Conservation (phyloP, 805 yeast genomes). For the Komagataella pastoris region DNA sequence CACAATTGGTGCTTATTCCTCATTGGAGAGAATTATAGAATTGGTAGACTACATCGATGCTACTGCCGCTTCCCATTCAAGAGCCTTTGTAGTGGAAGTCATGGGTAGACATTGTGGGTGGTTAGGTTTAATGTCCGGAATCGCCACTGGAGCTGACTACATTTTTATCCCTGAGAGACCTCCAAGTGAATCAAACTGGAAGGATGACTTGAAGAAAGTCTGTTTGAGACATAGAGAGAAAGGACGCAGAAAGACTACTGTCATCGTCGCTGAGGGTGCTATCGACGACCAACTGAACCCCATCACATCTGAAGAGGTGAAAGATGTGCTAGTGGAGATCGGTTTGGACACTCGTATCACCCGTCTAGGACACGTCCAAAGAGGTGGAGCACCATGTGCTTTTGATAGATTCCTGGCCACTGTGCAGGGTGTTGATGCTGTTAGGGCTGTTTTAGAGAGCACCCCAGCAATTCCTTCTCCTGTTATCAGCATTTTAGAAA, state of each 20-base stretch:
- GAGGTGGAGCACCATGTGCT: conserved; percentile 77
- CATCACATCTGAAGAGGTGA: conserved; percentile 52
- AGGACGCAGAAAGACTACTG: conserved; percentile 71
- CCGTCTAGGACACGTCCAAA: conserved; percentile 68
- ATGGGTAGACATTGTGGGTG: conserved; percentile 91
- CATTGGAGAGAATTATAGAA: conserved; percentile 61
- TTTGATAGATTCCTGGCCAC: conserved; percentile 63
- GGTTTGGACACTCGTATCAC: conserved; percentile 73
- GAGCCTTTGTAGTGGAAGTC: conserved; percentile 77
- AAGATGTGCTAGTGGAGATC: conserved; percentile 46
- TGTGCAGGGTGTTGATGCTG: conserved; percentile 74
- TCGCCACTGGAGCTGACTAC: conserved; percentile 70
- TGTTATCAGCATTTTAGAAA: conserved; percentile 61
- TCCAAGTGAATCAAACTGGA: conserved; percentile 50
- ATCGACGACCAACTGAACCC: conserved; percentile 56
- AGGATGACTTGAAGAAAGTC: conserved; percentile 50
- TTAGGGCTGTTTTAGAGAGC: conserved; percentile 54
- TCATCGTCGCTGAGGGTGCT: conserved; percentile 80
- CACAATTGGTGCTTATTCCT: conserved; percentile 73
- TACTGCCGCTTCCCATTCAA: conserved; percentile 70
- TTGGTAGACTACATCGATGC: conserved; percentile 75
- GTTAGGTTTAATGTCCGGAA: conserved; percentile 74
- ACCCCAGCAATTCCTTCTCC: conserved; percentile 69
- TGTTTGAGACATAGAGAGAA: conserved; percentile 49
- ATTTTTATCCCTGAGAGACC: conserved; percentile 76